Conservation (phyloP, 305 asterid species). For the Fraxinus sp. region DNA sequence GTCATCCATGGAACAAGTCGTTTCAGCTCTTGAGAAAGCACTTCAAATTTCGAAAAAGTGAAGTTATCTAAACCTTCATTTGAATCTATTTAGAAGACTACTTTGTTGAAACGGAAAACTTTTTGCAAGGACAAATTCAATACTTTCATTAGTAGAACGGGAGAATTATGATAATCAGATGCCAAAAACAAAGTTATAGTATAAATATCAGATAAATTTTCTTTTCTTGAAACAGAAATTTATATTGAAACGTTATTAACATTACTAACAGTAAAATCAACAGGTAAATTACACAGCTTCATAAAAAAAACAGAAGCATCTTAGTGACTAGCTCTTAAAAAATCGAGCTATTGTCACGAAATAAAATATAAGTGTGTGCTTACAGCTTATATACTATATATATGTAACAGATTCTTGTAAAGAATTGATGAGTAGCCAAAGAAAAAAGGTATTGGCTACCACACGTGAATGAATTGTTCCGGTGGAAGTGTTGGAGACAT, state of each 20-base stretch:
- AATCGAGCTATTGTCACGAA: constrained; percentile 46
- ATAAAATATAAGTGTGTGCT: neutral
- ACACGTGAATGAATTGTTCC: constrained; percentile 65
- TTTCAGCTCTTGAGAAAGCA: constrained; percentile 50
- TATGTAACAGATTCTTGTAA: constrained; percentile 30
- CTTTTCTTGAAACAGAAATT: neutral
- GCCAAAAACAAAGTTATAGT: neutral
- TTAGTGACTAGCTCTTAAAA: constrained; percentile 52
- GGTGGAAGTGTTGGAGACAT: constrained; percentile 39
- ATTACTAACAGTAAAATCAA: constrained; percentile 20
- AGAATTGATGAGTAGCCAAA: constrained; percentile 30
- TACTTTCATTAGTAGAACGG: neutral
- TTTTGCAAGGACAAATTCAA: neutral
- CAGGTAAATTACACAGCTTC: constrained; percentile 42
- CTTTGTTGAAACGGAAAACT: neutral
- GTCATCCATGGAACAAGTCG: constrained; percentile 63
- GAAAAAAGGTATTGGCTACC: constrained; percentile 42
- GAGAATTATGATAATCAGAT: neutral
- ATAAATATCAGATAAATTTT: neutral
- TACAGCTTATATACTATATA: constrained; percentile 26
- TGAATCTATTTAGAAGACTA: neutral
- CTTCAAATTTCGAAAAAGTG: constrained; percentile 35
- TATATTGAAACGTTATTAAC: neutral
- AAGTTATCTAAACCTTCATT: constrained; percentile 31
- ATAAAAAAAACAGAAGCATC: constrained; percentile 49